Base-by-base conservation (phyloP, 1,284 basidiomycete genomes). In the Mycena citricolor region DNA sequence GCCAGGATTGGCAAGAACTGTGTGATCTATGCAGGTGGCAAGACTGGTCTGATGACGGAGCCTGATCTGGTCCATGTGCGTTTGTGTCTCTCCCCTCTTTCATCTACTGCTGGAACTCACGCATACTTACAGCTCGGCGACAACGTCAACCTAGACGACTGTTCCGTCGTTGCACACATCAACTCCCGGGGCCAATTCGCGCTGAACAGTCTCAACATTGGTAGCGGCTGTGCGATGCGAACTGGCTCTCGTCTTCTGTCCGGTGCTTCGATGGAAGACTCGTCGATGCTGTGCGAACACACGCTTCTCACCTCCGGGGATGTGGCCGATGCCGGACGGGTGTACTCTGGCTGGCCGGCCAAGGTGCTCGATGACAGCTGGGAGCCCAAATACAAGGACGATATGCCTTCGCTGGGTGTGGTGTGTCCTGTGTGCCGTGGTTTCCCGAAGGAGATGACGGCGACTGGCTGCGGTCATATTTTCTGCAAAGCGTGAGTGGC, bases 231-330 rank as follows among this genome's bases (percentile, higher is more conserved):
- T 33, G 67, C 68, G 0, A 54, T 70, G 62, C 68, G 73, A n/a
- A 61, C 69, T 3, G 71, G 71, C 20, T 73, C 71, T 14, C 62
- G 73, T 20, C 57, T 75, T n/a, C 63, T 75, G 17, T 73, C 71
- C 1, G 73, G 73, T 13, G 71, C 73, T 19, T 70, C 69, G 8
- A 73, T 75, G 73, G 71, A 74, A 51, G 66, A 69, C 45, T 61
- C 58, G 53, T 70, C 68, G 44, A 70, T 75, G 67, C 64, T 75
- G 10, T 66, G 63, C 49, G 73, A 75, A 56, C 73, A 75, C 43
- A 72, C 70, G 1, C 64, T 74, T 5, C 54, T 75, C 19, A 67
- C 70, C 3, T 74, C 71, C 5, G 72, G 72, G 2, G 71, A 74
- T 44, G 64, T 73, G 38, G 71, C 72, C 3, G 71, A 74, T 49